Conservation (phyloP, 108 stramenopile species). For the Fragilariopsis cylindrus region DNA sequence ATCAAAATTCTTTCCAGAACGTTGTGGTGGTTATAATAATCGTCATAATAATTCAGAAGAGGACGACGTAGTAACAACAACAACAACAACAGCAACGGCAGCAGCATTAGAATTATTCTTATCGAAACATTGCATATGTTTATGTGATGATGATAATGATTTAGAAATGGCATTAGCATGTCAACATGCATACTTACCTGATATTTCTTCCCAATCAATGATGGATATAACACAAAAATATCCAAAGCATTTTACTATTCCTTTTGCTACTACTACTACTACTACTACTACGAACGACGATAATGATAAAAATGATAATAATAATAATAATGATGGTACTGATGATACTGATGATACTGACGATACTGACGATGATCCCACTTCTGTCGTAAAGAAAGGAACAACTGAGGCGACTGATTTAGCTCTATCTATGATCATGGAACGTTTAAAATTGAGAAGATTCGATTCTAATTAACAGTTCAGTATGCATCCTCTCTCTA, state of each 20-base stretch:
- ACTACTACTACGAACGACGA: no score
- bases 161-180: conserved; percentile 84
- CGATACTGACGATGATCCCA: no score
- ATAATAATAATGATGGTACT: no score
- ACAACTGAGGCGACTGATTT: no score
- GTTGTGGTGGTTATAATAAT: not conserved
- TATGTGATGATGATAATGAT: conserved; percentile 91
- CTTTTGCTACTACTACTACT: no score
- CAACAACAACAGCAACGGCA: not conserved
- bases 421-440: no score
- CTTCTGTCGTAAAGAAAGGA: no score
- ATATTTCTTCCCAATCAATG: conserved; percentile 59
- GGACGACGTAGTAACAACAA: not conserved
- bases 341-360: no score
- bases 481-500: no score
- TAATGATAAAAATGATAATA: no score
- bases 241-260: conserved; percentile 35
- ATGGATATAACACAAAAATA: conserved; percentile 16
- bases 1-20: conserved; percentile 33
- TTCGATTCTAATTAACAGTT: no score
- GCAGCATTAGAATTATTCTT: conserved; percentile 22
- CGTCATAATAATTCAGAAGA: not conserved
- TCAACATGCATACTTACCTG: conserved; percentile 64
- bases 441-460: no score
- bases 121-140: conserved; percentile 46